Base-by-base conservation (phyloP, 768 basidiomycete genomes). In the Auricularia heimuer region DNA sequence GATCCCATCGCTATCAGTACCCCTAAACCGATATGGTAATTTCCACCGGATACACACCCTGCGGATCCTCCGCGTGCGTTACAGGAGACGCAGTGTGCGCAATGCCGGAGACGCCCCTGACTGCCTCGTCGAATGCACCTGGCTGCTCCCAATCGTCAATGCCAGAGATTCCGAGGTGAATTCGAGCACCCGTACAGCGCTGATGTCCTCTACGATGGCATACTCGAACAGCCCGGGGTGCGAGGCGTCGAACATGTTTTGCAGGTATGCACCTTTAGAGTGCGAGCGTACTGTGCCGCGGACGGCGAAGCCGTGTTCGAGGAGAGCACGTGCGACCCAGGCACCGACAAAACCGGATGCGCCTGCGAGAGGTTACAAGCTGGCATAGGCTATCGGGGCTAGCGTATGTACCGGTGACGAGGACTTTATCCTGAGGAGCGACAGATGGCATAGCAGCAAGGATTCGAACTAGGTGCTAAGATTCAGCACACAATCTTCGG, bases 141-240 rank as follows among this genome's bases (percentile, higher is more conserved):
- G 65, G 61, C 54, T 54, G 54, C 6, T 54, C 7, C 6, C 12
- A n/a, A 47, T 12, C 12, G 45, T 12, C 12, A 47, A n/a, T 47
- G 12, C 45, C 12, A 47, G 45, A 29, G 29, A 29, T 29, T 29
- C 29, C 29, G 29, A 29, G 29, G 29, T 29, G 29, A 29, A 29
- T 29, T 29, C 2, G 29, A 29, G 29, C 29, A 29, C 29, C 29
- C 29, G 29, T 64, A 77, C 77, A 62, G 70, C 67, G n/a, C 69
- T 73, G 66, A 81, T 77, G 62, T 81, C 79, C 62, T 77, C 73
- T 11, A 80, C 80, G 44, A 81, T 71, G 21, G 74, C 73, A 67
- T 75, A 76, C 34, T 75, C 73, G 65, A 79, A 77, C 4, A 65
- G 66, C 54, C 69, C 67, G 1, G 54, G 2, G 68, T 71, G 33